Base-by-base conservation (phyloP, 2,329 filamentous ascomycete species). In the Septoria linicola region DNA sequence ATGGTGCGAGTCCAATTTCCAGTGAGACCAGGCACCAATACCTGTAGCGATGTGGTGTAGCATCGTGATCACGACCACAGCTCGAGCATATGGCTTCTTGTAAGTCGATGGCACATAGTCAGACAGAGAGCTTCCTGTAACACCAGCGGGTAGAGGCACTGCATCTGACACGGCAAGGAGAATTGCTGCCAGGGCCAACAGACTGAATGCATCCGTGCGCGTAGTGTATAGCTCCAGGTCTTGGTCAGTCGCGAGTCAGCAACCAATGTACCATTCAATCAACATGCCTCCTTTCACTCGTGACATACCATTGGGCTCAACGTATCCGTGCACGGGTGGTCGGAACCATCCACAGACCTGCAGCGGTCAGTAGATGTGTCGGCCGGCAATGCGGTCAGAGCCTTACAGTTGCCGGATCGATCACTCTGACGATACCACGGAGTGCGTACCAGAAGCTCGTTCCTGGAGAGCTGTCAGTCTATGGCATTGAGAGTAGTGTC, bases 211-310 rank as follows among this genome's bases (percentile, higher is more conserved):
- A 50, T 70, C 68, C 47, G 64, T 69, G 47, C 66, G 59, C 49
- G 65, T 65, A 35, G 62, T 70, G 64, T 70, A 70, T 57, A 69
- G 55, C 45, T 70, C 68, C 41, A 70, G 66, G 52, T 70, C 67
- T 68, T 54, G n/a, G n/a, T n/a, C n/a, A n/a, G n/a, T n/a, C n/a
- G n/a, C n/a, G n/a, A n/a, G n/a, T n/a, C n/a, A n/a, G n/a, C n/a
- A n/a, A n/a, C n/a, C n/a, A n/a, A n/a, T n/a, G n/a, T 19, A 39
- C 13, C 34, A 14, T 23, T 6, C 3, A 37, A n/a, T 49, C 32
- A 31, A 19, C 23, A 20, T 10, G n/a, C 8, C 27, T 31, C 21
- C 7, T 5, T 23, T 19, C n/a, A n/a, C n/a, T 21, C 11, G 41
- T 11, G 13, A 20, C 34, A 10, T 57, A 63, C 63, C 63, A 48